Base-by-base conservation (phyloP, 2,329 filamentous ascomycete genomes). In the Trichoderma cornu-damae region DNA sequence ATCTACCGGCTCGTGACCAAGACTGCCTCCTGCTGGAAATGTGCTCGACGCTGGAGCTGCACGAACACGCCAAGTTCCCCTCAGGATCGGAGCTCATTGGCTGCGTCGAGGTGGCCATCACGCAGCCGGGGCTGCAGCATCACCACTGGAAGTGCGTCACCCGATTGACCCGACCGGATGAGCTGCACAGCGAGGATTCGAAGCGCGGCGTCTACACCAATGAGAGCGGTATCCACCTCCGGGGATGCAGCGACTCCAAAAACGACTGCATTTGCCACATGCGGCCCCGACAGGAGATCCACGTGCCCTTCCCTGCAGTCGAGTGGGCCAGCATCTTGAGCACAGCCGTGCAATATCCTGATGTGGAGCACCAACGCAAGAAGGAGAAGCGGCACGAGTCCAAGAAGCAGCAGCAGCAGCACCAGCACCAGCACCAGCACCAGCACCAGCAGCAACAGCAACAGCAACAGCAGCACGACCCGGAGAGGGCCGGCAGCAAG, bases 141-240 rank as follows among this genome's bases (percentile, higher is more conserved):
- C 80, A 83, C 66, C 74, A 75, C 37, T 86, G 83, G 83, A 79
- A 81, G 69, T 83, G 82, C 58, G 71, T 81, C 47, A 86, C 83
- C 11, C 78, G 76, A 16, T 75, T 87, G 44, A 76, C 77, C 22
- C 79, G 83, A 42, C 83, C 84, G 0, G 68, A 73, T 4, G 82
- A 85, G 69, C 73, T 84, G 49, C 75, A 78, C 64, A 68, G 72
- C 18, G 75, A 78, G 34, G 73, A 73, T 63, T 63, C 70, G 46
- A 68, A 75, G 37, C 69, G 73, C 28, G 72, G 73, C 53, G 76
- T 81, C 42, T 77, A 77, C 60, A 74, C 69, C 34, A 80, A 79
- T 61, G 73, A 80, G 61, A 76, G 79, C 53, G 75, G 78, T 4
- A 77, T 81, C 44, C 81, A 84, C 66, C 76, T 77, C 6, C 72